A percentile compares a stretch with the other conserved stretches of the same genome.
Conservation (phyloP, 2,329 filamentous ascomycete species). For the Calonectria naviculata region DNA sequence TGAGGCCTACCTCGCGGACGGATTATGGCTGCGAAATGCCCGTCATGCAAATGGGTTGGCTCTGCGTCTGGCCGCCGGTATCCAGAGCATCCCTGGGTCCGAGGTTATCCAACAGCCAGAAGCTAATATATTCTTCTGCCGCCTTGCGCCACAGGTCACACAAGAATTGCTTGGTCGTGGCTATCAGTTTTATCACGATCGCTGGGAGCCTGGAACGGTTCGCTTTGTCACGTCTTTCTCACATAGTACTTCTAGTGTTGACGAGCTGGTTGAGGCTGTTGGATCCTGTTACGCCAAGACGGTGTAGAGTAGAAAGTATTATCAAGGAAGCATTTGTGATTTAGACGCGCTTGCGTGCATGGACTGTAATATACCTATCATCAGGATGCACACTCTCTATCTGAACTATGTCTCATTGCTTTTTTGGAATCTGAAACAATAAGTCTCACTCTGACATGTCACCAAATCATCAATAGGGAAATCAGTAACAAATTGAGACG, state of each 20-base stretch:
- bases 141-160: not conserved
- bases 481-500: no score
- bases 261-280: not conserved
- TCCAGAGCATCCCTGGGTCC: not conserved
- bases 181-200: conserved; percentile 9
- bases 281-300: not conserved
- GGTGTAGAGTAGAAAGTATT: no score
- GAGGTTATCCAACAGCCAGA: not conserved
- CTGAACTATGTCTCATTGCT: no score
- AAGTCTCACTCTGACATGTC: no score
- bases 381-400: no score
- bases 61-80: not conserved
- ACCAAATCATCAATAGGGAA: no score
- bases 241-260: not conserved
- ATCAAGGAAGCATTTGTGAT: no score
- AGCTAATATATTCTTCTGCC: not conserved
- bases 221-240: conserved; percentile 9
- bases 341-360: no score
- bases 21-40: not conserved
- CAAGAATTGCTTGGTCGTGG: not conserved
- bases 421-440: no score
- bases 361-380: no score
- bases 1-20: not conserved
- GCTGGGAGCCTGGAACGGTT: conserved; percentile 2
- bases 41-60: not conserved